Conservation (phyloP, 176 grass and related monocot genomes). For the Alloteropsis semialata region DNA sequence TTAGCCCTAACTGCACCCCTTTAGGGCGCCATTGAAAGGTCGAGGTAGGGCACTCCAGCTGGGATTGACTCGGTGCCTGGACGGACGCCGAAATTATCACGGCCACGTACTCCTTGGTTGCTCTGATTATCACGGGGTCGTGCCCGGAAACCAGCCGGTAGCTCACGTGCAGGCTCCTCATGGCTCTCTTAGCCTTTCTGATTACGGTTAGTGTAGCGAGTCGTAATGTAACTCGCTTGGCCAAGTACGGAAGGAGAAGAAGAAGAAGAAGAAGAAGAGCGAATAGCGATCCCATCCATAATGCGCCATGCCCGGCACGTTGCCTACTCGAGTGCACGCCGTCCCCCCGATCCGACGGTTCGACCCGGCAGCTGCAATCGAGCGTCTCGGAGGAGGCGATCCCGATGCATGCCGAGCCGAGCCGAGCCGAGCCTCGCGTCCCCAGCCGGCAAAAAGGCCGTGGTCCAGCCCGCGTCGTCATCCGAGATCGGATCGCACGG, state of each 20-base stretch:
- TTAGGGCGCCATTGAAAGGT: slow-evolving; percentile 1
- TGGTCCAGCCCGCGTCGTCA: neutral
- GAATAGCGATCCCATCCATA: too few species aligned
- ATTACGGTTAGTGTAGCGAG: neutral
- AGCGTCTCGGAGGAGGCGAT: too few species aligned
- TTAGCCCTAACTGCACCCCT: neutral
- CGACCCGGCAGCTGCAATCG: neutral
- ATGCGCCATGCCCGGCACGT: neutral
- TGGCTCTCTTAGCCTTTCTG: neutral
- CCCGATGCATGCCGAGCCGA: neutral
- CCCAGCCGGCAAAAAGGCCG: neutral
- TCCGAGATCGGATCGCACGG: neutral
- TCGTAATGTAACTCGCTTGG: too few species aligned
- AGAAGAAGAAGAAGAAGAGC: too few species aligned
- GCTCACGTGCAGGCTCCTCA: neutral
- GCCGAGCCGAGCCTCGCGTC: too few species aligned
- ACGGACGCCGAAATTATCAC: neutral
- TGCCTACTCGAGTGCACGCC: neutral
- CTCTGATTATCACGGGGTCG: neutral
- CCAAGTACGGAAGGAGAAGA: neutral
- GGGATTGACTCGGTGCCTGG: neutral
- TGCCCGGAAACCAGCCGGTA: neutral
- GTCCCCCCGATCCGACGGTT: neutral
- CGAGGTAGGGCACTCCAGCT: slow-evolving; percentile 11
- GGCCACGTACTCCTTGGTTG: neutral